phyloP scores from a whole-genome alignment of 306 rosid species.

The Acacia confusa region DNA sequence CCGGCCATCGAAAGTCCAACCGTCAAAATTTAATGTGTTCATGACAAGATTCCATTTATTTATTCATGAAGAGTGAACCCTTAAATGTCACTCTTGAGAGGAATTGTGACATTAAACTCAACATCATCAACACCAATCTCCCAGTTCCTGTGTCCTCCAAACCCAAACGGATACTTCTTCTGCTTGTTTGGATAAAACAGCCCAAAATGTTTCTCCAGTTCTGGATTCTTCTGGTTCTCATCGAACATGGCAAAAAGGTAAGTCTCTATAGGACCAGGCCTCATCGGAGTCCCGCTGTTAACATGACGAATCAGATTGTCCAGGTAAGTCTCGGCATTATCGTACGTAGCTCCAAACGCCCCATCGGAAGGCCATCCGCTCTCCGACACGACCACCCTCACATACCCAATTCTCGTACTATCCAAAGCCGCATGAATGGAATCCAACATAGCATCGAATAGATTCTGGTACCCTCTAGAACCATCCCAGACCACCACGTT shows the following conservation, averaged over 20 bases:
- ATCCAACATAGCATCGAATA: slow-evolving; percentile 67
- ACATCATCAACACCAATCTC: background rate
- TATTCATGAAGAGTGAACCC: too few relatives aligned
- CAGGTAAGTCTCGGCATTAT: slow-evolving; percentile 49
- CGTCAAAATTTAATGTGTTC: too few relatives aligned
- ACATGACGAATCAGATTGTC: slow-evolving; percentile 58
- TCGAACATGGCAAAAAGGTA: slow-evolving; percentile 50
- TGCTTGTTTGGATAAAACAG: slow-evolving; percentile 38
- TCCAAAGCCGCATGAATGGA: slow-evolving; percentile 53
- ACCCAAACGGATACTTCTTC: slow-evolving; percentile 47
- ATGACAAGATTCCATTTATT: too few relatives aligned
- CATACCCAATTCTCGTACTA: slow-evolving; percentile 45
- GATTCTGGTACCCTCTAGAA: slow-evolving; percentile 44
- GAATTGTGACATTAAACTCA: slow-evolving; percentile 26
- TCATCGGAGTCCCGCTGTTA: slow-evolving; percentile 54
- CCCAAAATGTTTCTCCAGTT: slow-evolving; percentile 45
- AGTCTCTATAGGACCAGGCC: slow-evolving; percentile 43
- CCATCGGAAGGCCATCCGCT: slow-evolving; percentile 77
- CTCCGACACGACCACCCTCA: slow-evolving; percentile 67
- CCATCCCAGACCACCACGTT: slow-evolving; percentile 45
- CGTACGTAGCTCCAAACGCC: slow-evolving; percentile 39
- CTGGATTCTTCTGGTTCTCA: slow-evolving; percentile 40
- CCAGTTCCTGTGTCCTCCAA: slow-evolving; percentile 25
- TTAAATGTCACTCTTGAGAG: slow-evolving; percentile 42
- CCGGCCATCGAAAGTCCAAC: too few relatives aligned